A percentile compares a stretch with the other conserved stretches of the same genome.
phyloP scores from a whole-genome alignment of 2,329 filamentous ascomycete genomes.

The Sporothrix pseudoabietina region DNA sequence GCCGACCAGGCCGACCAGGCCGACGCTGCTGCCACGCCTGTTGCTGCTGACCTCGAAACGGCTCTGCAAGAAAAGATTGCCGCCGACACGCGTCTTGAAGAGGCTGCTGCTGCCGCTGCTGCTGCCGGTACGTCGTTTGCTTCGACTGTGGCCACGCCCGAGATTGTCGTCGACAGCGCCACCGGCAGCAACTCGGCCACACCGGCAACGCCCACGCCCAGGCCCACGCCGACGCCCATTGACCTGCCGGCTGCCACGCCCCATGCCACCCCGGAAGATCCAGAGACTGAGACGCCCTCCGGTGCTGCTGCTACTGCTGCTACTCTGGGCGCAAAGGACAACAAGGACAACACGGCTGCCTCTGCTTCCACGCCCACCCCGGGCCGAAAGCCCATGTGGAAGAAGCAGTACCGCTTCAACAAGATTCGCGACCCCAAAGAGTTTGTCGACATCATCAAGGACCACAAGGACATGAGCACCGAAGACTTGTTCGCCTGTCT shows the following conservation, averaged over 20 bases:
- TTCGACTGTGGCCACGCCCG: slow-evolving; percentile 3
- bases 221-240: not conserved
- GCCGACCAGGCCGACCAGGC: not conserved
- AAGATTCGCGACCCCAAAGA: slow-evolving; percentile 56
- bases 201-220: not conserved
- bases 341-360: not conserved
- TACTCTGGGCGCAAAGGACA: too few species aligned
- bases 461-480: slow-evolving; percentile 53
- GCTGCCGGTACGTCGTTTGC: slow-evolving; percentile 7
- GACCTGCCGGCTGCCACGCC: slow-evolving; percentile 3
- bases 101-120: slow-evolving; percentile 18
- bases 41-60: slow-evolving; percentile 21
- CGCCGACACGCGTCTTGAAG: slow-evolving; percentile 27
- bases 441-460: slow-evolving; percentile 52
- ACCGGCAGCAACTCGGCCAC: slow-evolving; percentile 6
- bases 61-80: slow-evolving; percentile 30
- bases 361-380: slow-evolving; percentile 20
- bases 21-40: not conserved
- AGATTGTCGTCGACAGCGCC: slow-evolving; percentile 26
- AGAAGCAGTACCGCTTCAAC: slow-evolving; percentile 50
- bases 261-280: not conserved
- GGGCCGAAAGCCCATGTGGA: slow-evolving; percentile 36
- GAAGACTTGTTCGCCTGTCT: slow-evolving; percentile 51
- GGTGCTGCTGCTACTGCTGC: not conserved
- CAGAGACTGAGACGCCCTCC: not conserved